Evolutionary conservation across 2,329 filamentous ascomycete species (phyloP), one percentile per base, ranked within the genome.

Genomic region (Zalaria obscura): DNA sequence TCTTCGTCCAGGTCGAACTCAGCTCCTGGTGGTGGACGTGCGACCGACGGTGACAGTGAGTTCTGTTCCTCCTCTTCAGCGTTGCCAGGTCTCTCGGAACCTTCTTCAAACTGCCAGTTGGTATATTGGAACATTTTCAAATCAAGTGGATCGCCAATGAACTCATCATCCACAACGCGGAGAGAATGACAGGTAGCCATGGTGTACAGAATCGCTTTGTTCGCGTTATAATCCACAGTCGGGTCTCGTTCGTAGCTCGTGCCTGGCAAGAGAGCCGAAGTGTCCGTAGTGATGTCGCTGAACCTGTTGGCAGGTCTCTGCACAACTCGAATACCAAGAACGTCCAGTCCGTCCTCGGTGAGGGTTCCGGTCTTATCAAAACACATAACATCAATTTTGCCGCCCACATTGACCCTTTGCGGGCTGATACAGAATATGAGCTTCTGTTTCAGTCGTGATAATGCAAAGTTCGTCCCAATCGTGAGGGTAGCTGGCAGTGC

Each of bases 101-200:
- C 86, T 65, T 98, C 91, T 57, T 94, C 83, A 51, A 85, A 98
- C 3, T 76, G 75, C 91, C 91, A 98, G 4, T 75, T 74, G 0
- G 91, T 96, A 51, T 94, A 98, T 49, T 94, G 81, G 57, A 98
- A 98, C 91, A 98, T 98, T 58, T 96, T 96, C 43, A 95, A 70
- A 58, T 98, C 91, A 2, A 98, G 69, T 4, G 93, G 91, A 54
- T 98, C 91, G 1, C 91, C 91, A 29, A 98, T 73, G 34, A 96
- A 73, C 56, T 95, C 87, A 38, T 76, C 81, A 47, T 96, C 88
- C 10, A 98, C 80, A 7, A 81, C 75, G 37, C 88, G 77, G 5
- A 98, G 69, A 0, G 89, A 93, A 59, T 98, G 91, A 44, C 91
- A 98, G 1, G 91, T 98, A 5, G 91, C 87, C 91, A 98, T 98